phyloP scores from a whole-genome alignment of 345 rosid genomes.

The Reutealis trisperma region DNA sequence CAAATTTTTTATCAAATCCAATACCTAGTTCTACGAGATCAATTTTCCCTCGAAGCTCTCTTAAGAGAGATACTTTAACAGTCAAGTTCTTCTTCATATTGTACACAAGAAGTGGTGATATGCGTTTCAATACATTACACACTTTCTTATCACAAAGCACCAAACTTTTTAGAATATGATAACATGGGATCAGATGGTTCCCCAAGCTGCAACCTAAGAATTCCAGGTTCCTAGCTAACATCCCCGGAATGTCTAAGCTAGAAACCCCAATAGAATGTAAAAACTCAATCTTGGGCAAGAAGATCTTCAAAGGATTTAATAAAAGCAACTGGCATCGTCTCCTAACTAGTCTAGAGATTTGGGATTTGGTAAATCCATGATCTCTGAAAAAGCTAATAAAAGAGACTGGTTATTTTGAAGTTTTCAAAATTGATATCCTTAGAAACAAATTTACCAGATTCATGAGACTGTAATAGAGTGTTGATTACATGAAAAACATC shows the following conservation, averaged over 20 bases:
- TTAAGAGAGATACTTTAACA: conserved; percentile 17
- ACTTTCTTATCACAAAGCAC: neutral
- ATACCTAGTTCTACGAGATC: no score
- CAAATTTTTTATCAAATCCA: no score
- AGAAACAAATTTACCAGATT: neutral
- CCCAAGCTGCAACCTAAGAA: neutral
- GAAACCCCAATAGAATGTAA: neutral
- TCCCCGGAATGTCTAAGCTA: neutral
- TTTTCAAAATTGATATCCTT: neutral
- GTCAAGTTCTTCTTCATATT: conserved; percentile 22
- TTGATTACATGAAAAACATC: neutral
- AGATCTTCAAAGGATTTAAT: neutral
- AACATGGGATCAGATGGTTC: neutral
- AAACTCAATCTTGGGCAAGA: neutral
- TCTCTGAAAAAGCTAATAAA: neutral
- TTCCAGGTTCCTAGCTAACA: neutral
- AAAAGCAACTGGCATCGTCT: neutral
- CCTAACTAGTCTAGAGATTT: neutral
- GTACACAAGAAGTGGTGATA: neutral
- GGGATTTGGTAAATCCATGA: neutral
- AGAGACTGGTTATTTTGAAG: neutral
- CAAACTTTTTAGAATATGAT: neutral
- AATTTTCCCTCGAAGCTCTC: neutral
- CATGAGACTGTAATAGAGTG: neutral
- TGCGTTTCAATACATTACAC: neutral